These are phyloP conservation scores for Sporopachydermia quercuum DNA, from an alignment of 805 yeast species.

Conservation along the genomic window DNA sequence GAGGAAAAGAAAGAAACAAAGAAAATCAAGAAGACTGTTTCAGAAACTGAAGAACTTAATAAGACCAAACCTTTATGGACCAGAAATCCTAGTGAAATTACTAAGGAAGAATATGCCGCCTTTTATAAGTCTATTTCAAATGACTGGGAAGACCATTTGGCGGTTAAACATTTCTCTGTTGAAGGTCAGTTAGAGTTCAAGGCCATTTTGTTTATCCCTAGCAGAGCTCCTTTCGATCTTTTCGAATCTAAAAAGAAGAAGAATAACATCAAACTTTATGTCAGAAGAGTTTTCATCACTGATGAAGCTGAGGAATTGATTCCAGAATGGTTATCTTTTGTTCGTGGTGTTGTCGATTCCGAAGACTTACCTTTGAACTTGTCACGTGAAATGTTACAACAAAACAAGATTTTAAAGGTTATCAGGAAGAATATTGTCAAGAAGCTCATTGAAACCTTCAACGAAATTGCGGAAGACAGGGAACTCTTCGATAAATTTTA, in stretches of 20 bases:
- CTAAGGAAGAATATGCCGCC: conserved; percentile 97
- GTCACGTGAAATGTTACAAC: conserved; percentile 99
- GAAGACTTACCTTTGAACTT: conserved; percentile 99
- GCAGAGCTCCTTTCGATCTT: conserved; percentile 98
- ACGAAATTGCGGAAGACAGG: conserved; percentile 97
- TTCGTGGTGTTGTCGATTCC: conserved; percentile 98
- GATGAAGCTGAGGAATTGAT: conserved; percentile 99
- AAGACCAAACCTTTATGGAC: conserved; percentile 99
- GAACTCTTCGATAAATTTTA: conserved; percentile 98
- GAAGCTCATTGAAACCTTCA: conserved; percentile 96
- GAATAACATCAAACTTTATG: conserved; percentile 96
- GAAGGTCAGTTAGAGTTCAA: conserved; percentile 99
- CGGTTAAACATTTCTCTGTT: conserved; percentile 98
- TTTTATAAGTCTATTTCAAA: conserved; percentile 98
- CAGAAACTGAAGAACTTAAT: conserved; percentile 96
- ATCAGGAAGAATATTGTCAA: conserved; percentile 98
- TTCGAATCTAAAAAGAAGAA: conserved; percentile 99
- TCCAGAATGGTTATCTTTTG: conserved; percentile 97
- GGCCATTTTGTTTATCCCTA: conserved; percentile 94
- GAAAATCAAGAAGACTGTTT: conserved; percentile 83
- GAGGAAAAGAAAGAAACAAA: conserved; percentile 71
- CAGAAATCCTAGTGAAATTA: conserved; percentile 93
- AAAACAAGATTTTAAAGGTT: conserved; percentile 98
- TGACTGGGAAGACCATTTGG: conserved; percentile 99
- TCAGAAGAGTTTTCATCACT: conserved; percentile 98